Conservation (phyloP, 371 early-diverging fungal species). For the Actinomortierella ambigua region DNA sequence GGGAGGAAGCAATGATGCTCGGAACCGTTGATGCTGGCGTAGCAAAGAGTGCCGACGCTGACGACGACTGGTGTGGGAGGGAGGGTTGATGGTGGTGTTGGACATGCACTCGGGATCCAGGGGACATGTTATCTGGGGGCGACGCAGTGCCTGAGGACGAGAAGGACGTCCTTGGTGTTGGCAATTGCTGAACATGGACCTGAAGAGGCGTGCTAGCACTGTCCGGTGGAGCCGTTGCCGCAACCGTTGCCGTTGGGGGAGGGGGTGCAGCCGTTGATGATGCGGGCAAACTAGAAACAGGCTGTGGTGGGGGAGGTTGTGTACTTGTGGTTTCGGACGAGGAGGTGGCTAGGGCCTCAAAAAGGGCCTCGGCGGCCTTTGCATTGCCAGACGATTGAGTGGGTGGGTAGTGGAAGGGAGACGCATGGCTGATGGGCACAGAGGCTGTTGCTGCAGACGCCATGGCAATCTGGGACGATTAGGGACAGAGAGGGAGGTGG, state of each 20-base stretch:
- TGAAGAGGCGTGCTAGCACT: constrained; percentile 25
- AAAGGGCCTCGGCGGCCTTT: constrained; percentile 33
- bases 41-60: constrained; percentile 10
- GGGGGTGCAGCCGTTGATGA: constrained; percentile 7
- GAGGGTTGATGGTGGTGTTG: constrained; percentile 7
- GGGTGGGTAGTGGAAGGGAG: constrained; percentile 4
- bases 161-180: constrained; percentile 45
- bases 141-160: constrained; percentile 36
- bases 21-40: constrained; percentile 23
- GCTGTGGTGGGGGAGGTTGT: not conserved
- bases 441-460: constrained; percentile 29
- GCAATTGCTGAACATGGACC: constrained; percentile 41
- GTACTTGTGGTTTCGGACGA: not conserved
- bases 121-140: constrained; percentile 41
- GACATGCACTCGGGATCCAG: constrained; percentile 14
- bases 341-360: constrained; percentile 20
- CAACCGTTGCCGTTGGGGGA: not conserved
- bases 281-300: constrained; percentile 1
- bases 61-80: constrained; percentile 15
- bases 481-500: not conserved
- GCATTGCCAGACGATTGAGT: constrained; percentile 2
- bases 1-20: constrained; percentile 39
- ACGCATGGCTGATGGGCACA: constrained; percentile 17
- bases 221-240: not conserved
- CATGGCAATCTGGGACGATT: constrained; percentile 18